Conservation (phyloP, 208 protist species). For the Wallacemonas sp. region DNA sequence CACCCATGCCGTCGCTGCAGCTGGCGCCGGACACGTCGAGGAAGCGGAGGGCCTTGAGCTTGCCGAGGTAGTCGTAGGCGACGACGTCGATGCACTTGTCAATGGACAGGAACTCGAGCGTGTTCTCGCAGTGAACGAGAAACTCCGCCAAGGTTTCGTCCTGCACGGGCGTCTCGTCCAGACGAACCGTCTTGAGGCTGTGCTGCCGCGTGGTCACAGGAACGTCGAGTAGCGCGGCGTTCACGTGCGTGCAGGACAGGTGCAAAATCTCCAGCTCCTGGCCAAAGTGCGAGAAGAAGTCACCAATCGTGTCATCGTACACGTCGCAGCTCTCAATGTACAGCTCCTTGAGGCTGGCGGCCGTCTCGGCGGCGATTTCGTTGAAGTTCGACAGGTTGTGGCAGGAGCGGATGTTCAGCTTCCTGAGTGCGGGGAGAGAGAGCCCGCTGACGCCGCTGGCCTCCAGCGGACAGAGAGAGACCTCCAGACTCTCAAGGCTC, state of each 20-base stretch:
- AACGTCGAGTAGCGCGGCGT: constrained; percentile 49
- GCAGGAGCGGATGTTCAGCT: constrained; percentile 66
- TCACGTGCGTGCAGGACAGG: constrained; percentile 58
- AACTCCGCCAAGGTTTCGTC: constrained; percentile 65
- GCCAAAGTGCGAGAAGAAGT: constrained; percentile 59
- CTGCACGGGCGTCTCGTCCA: constrained; percentile 55
- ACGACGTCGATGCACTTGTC: constrained; percentile 57
- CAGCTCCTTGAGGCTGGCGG: constrained; percentile 56
- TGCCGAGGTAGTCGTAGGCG: constrained; percentile 51
- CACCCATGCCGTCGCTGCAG: constrained; percentile 43
- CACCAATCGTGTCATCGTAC: constrained; percentile 69
- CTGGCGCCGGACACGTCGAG: constrained; percentile 71
- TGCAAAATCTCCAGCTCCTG: constrained; percentile 53
- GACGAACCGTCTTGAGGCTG: constrained; percentile 46
- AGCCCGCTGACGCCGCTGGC: constrained; percentile 63
- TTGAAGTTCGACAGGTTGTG: constrained; percentile 71
- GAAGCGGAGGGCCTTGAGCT: constrained; percentile 59
- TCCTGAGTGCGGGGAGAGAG: constrained; percentile 52
- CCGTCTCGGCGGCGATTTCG: constrained; percentile 61
- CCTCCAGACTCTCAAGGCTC: constrained; percentile 57
- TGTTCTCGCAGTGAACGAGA: constrained; percentile 38
- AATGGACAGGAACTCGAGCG: constrained; percentile 69
- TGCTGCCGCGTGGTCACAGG: constrained; percentile 29
- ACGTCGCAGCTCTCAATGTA: constrained; percentile 75
- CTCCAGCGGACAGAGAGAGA: constrained; percentile 73